Evolutionary conservation across 2,329 filamentous ascomycete genomes (phyloP).

Genomic region (Escovopsis weberi): DNA sequence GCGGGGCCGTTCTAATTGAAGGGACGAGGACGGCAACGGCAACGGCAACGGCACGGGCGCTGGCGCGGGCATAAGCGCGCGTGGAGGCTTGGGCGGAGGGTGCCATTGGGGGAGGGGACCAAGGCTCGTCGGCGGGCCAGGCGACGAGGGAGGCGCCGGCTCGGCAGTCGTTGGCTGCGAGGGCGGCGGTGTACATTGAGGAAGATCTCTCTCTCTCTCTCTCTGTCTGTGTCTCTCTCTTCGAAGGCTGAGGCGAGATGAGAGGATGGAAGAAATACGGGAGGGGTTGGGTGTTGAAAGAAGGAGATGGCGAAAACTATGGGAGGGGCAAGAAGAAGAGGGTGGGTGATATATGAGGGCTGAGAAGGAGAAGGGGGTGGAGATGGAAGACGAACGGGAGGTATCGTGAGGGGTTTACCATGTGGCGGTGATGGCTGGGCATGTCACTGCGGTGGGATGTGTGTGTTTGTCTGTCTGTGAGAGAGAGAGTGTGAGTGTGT

Average conservation of each 20-base stretch:
- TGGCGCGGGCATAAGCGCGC: neutral
- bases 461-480: no score
- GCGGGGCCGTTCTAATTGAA: no score
- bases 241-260: neutral
- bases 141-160: slow-evolving; percentile 14
- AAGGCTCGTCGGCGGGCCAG: slow-evolving; percentile 15
- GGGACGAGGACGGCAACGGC: no score
- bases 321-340: neutral
- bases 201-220: no score
- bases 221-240: neutral
- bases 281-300: no score
- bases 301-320: neutral
- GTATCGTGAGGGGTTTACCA: no score
- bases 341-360: neutral
- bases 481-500: no score
- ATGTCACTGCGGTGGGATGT: no score
- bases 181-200: slow-evolving; percentile 10
- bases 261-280: neutral
- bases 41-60: no score
- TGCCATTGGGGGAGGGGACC: slow-evolving; percentile 3
- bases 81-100: neutral
- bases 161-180: slow-evolving; percentile 11
- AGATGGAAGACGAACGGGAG: no score
- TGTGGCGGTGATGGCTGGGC: no score
- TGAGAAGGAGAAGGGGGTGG: neutral